Evolutionary conservation across 768 basidiomycete species (phyloP), one percentile per base, ranked within the genome.

Genomic region (Gelatoporia subvermispora): DNA sequence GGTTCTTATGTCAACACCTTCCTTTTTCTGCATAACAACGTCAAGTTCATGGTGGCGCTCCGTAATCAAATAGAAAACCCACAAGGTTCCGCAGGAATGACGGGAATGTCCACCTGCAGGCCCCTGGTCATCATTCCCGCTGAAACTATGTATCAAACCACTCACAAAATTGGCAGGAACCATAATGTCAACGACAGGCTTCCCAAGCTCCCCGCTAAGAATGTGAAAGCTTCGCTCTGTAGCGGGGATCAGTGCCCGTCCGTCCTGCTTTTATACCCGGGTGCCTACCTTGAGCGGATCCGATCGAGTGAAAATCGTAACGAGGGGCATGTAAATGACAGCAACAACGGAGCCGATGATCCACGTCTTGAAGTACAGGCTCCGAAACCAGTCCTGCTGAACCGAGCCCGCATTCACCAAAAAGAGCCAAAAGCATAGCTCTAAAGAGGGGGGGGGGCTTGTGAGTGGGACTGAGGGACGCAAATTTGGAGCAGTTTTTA

Each of bases 341-440:
- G 85, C 83, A 10, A 78, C 35, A 15, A 68, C 39, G 8, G 88
- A 87, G 10, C 89, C 88, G 21, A 75, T 52, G 15, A 76, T 65
- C 90, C 89, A 92, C 2, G 70, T 69, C 63, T 77, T 86, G 73
- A 89, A 92, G 57, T 89, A 88, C 17, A 69, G 52, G 58, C 79
- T 88, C 16, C 71, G 68, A 69, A 92, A 91, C 89, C 89, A 93
- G 57, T 87, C 76, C 58, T 78, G 82, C 52, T 84, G 78, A 1
- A 65, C 64, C 1, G 81, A 72, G 17, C 76, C 71, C 0, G 84
- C 71, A 48, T 85, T 85, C 42, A 91, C 71, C 34, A 93, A 77
- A 69, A 88, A 93, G 11, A 91, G 67, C 89, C 90, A 92, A 63
- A 93, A 93, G 58, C 87, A 92, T 0, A 92, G 72, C 57, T 93